Conservation (phyloP, 805 yeast species). For the Cephaloascus albidus region DNA sequence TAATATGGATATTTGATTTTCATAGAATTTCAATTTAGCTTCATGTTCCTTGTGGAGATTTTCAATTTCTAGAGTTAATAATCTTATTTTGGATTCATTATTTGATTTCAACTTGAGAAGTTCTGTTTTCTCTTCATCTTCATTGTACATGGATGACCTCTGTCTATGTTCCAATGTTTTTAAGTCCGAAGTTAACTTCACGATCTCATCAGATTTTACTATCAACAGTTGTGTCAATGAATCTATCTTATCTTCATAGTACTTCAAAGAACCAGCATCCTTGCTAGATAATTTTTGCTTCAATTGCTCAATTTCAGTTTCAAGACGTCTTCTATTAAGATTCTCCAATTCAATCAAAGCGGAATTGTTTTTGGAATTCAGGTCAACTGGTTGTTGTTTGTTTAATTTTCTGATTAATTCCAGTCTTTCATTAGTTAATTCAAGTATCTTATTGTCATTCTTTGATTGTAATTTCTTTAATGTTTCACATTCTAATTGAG, state of each 20-base stretch:
- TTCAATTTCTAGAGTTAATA: constrained; percentile 26
- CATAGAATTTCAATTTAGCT: constrained; percentile 21
- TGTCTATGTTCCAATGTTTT: background rate
- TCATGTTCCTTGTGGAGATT: constrained; percentile 23
- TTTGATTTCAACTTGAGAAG: constrained; percentile 22
- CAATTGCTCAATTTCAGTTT: constrained; percentile 13
- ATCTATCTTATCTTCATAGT: background rate
- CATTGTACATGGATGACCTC: constrained; percentile 7
- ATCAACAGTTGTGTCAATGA: background rate
- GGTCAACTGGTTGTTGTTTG: constrained; percentile 3
- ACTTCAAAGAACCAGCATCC: background rate
- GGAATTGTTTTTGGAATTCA: constrained; percentile 6
- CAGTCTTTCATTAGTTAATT: constrained; percentile 15
- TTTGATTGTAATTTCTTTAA: constrained; percentile 9
- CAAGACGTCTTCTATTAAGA: constrained; percentile 10
- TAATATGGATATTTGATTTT: constrained; percentile 16
- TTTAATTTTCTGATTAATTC: constrained; percentile 8
- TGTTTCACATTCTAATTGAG: constrained; percentile 14
- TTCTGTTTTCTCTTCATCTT: constrained; percentile 25
- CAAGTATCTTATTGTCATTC: constrained; percentile 10
- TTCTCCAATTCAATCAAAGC: constrained; percentile 15
- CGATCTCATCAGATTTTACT: background rate
- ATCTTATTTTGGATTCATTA: constrained; percentile 26
- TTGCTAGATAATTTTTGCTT: background rate
- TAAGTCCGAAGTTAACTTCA: background rate